phyloP scores from a whole-genome alignment of 768 basidiomycete species.

The Sarcodon sp. region DNA sequence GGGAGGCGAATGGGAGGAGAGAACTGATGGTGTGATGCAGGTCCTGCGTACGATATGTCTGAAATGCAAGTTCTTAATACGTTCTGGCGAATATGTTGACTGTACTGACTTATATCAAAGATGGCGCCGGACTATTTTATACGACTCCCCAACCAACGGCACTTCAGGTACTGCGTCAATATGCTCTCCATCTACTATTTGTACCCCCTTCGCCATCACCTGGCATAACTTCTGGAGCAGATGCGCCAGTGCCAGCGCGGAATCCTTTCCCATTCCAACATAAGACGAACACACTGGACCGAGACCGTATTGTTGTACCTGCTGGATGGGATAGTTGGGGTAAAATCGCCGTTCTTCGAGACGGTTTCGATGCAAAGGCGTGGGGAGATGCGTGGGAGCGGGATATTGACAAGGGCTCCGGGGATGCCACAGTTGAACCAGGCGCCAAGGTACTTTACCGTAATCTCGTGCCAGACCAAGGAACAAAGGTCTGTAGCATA shows the following conservation, averaged over 20 bases:
- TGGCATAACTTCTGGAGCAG: conserved; percentile 17
- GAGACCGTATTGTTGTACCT: conserved; percentile 86
- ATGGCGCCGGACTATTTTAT: conserved; percentile 88
- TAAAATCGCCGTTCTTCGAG: conserved; percentile 81
- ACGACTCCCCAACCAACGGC: conserved; percentile 74
- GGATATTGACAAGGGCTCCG: conserved; percentile 33
- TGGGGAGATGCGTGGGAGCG: conserved; percentile 76
- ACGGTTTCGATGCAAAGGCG: conserved; percentile 76
- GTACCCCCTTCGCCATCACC: conserved; percentile 51
- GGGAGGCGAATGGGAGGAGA: conserved; percentile 89
- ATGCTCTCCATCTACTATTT: conserved; percentile 75
- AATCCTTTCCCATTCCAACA: conserved; percentile 82
- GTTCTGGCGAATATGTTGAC: background rate
- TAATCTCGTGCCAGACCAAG: conserved; percentile 63
- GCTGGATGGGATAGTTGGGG: conserved; percentile 99
- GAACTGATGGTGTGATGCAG: conserved; percentile 92
- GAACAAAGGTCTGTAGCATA: conserved; percentile 43
- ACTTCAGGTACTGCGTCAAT: conserved; percentile 65
- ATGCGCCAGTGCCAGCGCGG: conserved; percentile 36
- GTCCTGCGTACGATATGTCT: conserved; percentile 86
- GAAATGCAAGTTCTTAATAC: conserved; percentile 52
- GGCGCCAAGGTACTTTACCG: conserved; percentile 61
- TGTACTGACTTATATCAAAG: conserved; percentile 23
- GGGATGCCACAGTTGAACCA: conserved; percentile 26
- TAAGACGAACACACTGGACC: conserved; percentile 85